Evolutionary conservation across 345 rosid genomes (phyloP), one percentile per base, ranked within the genome.

Genomic region (Hirschfeldia incana): DNA sequence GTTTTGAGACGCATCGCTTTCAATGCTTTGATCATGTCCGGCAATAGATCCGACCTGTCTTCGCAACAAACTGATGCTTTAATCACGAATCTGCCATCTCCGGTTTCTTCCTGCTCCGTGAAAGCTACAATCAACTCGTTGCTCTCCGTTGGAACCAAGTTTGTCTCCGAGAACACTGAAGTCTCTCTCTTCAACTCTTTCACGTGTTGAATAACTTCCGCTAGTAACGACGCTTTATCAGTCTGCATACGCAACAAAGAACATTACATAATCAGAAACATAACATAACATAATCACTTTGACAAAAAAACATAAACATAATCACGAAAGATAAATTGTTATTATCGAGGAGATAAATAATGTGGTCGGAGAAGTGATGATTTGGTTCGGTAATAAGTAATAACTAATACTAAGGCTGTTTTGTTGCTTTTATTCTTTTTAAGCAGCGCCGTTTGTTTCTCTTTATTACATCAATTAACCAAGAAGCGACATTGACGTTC

Each of bases 201-300:
- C n/a, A 94, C 94, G 33, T 92, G 97, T 73, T 94, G 99, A 83
- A 94, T 94, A 28, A 94, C 99, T 82, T 94, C 98, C 7, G 98
- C 99, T 27, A 94, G 86, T 85, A 94, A 78, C 21, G 98, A 94
- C 3, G 99, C 99, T 82, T 94, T 94, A 84, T 94, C 99, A 65
- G 99, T 94, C 98, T 94, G 66, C 66, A 78, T 21, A 71, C 60
- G 17, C 32, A 17, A 13, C 3, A 16, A 46, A 12, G 33, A 29
- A 63, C 21, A 53, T 15, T 16, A 32, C 61, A 49, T 74, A 64
- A 63, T 63, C 7, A 16, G 17, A 16, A 64, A 58, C 46, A 0
- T 39, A 21, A 21, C 21, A 21, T 21, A 21, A 21, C 0, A 21
- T 21, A 21, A 21, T 21, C 21, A 21, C 21, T 21, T 21, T 21